Evolutionary conservation across 805 yeast species (phyloP).

Genomic region (Grigorovia transvaalensis): DNA sequence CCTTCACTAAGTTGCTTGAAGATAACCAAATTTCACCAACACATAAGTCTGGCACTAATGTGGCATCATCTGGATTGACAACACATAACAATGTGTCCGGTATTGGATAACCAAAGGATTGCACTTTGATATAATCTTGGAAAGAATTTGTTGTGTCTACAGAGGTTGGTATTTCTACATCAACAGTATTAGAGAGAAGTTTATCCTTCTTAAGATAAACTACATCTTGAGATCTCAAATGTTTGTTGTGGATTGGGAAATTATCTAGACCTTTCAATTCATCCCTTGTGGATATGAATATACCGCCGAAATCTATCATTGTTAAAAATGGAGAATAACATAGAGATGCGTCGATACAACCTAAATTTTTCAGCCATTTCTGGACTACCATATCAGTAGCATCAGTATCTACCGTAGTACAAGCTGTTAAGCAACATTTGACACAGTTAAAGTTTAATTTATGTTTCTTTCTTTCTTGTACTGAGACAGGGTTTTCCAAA

Average conservation of each 20-base stretch:
- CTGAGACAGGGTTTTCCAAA: conserved; percentile 76
- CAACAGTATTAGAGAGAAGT: conserved; percentile 26
- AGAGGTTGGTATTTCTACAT: conserved; percentile 25
- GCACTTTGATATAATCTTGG: conserved; percentile 54
- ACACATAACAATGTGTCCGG: conserved; percentile 91
- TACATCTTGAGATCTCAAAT: conserved; percentile 26
- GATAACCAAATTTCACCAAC: conserved; percentile 99
- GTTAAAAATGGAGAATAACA: conserved; percentile 85
- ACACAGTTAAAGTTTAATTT: conserved; percentile 71
- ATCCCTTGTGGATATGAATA: conserved; percentile 84
- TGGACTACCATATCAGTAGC: conserved; percentile 81
- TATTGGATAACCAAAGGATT: conserved; percentile 87
- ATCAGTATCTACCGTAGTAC: conserved; percentile 85
- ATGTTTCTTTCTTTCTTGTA: conserved; percentile 68
- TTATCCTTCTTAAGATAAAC: conserved; percentile 27
- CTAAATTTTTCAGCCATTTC: conserved; percentile 84
- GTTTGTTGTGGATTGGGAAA: conserved; percentile 23
- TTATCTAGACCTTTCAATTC: conserved; percentile 44
- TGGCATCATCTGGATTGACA: conserved; percentile 84
- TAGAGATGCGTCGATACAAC: conserved; percentile 63
- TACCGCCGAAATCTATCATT: conserved; percentile 89
- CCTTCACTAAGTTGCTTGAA: conserved; percentile 71
- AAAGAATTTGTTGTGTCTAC: conserved; percentile 26
- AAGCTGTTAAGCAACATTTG: conserved; percentile 82
- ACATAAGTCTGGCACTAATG: conserved; percentile 61